Evolutionary conservation across 176 grass and related monocot genomes (phyloP).

Genomic region (Panicum miliaceum): DNA sequence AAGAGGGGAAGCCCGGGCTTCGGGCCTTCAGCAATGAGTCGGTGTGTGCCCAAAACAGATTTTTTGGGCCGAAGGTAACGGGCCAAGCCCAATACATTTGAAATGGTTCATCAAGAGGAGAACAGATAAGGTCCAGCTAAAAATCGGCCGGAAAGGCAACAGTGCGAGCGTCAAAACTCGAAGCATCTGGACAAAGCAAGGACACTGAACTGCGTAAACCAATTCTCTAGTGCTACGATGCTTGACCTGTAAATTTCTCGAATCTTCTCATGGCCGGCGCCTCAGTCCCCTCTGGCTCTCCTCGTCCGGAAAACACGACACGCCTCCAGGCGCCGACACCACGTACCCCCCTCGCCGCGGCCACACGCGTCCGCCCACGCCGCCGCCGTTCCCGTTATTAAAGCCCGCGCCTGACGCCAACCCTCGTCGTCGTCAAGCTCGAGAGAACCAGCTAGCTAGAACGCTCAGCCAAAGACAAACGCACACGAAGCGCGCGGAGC

Average conservation of each 20-base stretch:
- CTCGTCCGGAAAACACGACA: slow-evolving; percentile 33
- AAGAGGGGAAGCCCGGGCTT: background rate
- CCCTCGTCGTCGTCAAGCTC: background rate
- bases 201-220: background rate
- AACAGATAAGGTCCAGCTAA: background rate
- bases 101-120: background rate
- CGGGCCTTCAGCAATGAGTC: background rate
- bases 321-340: slow-evolving; percentile 39
- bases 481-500: background rate
- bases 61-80: background rate
- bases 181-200: slow-evolving; percentile 5
- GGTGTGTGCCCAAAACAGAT: background rate
- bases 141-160: background rate
- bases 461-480: background rate
- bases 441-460: background rate
- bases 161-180: background rate
- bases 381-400: background rate
- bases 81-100: too few relatives aligned
- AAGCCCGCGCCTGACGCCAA: background rate
- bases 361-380: slow-evolving; percentile 44
- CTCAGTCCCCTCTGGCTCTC: background rate
- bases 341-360: slow-evolving; percentile 33
- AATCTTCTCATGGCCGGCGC: slow-evolving; percentile 34
- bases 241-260: background rate
- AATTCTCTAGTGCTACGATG: background rate